Conservation (phyloP, 768 basidiomycete genomes). For the Lentinula raphanica region DNA sequence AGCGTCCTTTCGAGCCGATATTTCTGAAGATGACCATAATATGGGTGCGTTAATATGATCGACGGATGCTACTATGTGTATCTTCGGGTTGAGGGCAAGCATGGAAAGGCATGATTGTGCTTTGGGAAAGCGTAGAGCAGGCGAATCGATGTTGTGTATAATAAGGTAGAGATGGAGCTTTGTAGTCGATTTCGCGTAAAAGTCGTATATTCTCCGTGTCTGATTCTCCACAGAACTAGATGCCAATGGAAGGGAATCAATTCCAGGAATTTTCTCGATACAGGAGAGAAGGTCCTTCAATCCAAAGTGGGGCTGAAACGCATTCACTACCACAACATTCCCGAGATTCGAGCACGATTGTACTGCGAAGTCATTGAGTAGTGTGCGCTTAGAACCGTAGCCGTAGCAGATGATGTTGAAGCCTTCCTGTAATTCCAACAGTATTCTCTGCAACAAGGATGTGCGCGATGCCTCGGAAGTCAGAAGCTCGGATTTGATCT, state of each 20-base stretch:
- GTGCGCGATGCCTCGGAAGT: constrained; percentile 15
- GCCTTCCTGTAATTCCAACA: constrained; percentile 70
- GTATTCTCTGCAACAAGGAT: constrained; percentile 51
- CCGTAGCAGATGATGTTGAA: constrained; percentile 60
- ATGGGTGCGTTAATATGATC: constrained; percentile 71
- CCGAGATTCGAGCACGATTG: constrained; percentile 52
- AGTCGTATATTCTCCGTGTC: constrained; percentile 58
- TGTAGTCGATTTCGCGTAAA: constrained; percentile 40
- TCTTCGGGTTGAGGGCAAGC: constrained; percentile 65
- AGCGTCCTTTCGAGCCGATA: constrained; percentile 45
- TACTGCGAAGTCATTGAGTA: constrained; percentile 72
- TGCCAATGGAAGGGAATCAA: constrained; percentile 29
- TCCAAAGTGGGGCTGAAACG: constrained; percentile 31
- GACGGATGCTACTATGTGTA: constrained; percentile 80
- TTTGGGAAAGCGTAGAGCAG: constrained; percentile 58
- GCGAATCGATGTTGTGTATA: constrained; percentile 83
- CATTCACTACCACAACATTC: constrained; percentile 38
- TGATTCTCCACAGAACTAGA: constrained; percentile 50
- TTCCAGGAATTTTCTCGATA: constrained; percentile 47
- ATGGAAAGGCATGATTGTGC: constrained; percentile 48
- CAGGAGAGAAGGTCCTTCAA: constrained; percentile 65
- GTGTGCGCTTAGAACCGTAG: constrained; percentile 75
- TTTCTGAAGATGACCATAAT: constrained; percentile 64
- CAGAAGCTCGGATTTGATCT: constrained; percentile 30
- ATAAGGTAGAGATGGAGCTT: constrained; percentile 63